A percentile compares a stretch with the other conserved stretches of the same genome.
Evolutionary conservation across 2,329 filamentous ascomycete genomes (phyloP).

Genomic region (Cladosporium sp.): DNA sequence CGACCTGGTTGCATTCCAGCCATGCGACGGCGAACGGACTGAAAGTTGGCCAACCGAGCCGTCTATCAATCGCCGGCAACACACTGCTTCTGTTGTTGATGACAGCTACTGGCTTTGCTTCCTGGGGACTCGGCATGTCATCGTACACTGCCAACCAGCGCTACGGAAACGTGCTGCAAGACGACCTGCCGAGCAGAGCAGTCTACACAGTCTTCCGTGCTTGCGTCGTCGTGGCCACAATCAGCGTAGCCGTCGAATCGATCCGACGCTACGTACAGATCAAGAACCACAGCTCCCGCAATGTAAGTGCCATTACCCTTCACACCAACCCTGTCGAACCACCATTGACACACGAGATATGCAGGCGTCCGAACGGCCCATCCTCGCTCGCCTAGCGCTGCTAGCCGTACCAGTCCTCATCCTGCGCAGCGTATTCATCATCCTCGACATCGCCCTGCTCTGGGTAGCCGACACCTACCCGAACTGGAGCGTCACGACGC

Average conservation of each 20-base stretch:
- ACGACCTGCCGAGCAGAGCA: background rate
- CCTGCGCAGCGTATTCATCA: constrained; percentile 19
- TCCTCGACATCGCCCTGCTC: constrained; percentile 19
- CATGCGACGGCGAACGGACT: constrained; percentile 16
- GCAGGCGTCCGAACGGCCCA: constrained; percentile 16
- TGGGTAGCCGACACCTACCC: constrained; percentile 4
- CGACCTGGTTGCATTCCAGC: constrained; percentile 15
- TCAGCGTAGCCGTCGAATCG: constrained; percentile 16
- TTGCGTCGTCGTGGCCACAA: constrained; percentile 8
- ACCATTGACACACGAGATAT: background rate
- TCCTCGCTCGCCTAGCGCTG: constrained; percentile 9
- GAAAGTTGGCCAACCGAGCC: background rate
- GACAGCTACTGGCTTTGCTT: constrained; percentile 10
- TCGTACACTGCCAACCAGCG: constrained; percentile 1
- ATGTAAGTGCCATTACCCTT: background rate
- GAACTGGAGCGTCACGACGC: background rate
- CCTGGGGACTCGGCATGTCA: constrained; percentile 14
- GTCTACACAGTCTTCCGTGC: constrained; percentile 6
- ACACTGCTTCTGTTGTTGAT: constrained; percentile 10
- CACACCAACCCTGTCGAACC: background rate
- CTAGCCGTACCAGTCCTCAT: constrained; percentile 15
- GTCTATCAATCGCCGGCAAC: constrained; percentile 4
- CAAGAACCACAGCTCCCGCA: constrained; percentile 14
- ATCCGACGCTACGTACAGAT: constrained; percentile 6
- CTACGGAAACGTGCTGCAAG: constrained; percentile 7